Evolutionary conservation across 495 filamentous ascomycete genomes (phyloP).

Genomic region (Penicillium steckii): DNA sequence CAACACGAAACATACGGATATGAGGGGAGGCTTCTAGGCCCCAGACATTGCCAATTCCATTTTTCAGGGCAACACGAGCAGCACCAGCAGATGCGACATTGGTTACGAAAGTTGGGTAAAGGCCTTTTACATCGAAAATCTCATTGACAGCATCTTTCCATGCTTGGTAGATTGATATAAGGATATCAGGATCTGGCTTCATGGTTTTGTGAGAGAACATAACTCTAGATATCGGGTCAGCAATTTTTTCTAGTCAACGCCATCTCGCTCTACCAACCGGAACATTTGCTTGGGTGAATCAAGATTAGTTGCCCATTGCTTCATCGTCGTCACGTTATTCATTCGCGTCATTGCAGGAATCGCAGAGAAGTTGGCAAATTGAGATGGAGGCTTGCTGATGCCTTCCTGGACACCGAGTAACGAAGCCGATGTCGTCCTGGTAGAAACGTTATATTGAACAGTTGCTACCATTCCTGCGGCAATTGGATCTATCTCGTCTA

Average conservation of each 20-base stretch:
- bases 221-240: constrained; percentile 9
- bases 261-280: constrained; percentile 10
- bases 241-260: not conserved
- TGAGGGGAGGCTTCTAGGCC: constrained; percentile 26
- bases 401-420: constrained; percentile 31
- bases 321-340: constrained; percentile 25
- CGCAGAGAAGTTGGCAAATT: constrained; percentile 28
- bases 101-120: constrained; percentile 28
- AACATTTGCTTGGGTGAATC: constrained; percentile 33
- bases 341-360: constrained; percentile 16
- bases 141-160: constrained; percentile 25
- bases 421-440: constrained; percentile 8
- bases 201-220: constrained; percentile 27
- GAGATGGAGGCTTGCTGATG: constrained; percentile 21
- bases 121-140: constrained; percentile 27
- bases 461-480: constrained; percentile 25
- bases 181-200: constrained; percentile 17
- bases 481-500: constrained; percentile 17
- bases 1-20: constrained; percentile 17
- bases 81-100: constrained; percentile 19
- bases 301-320: constrained; percentile 12
- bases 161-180: constrained; percentile 21
- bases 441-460: constrained; percentile 24
- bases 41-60: constrained; percentile 41
- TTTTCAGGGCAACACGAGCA: constrained; percentile 16